Percentiles rank a stretch among this genome's conserved stretches.
Conservation (phyloP, 495 filamentous ascomycete genomes). For the Thozetella sp. region DNA sequence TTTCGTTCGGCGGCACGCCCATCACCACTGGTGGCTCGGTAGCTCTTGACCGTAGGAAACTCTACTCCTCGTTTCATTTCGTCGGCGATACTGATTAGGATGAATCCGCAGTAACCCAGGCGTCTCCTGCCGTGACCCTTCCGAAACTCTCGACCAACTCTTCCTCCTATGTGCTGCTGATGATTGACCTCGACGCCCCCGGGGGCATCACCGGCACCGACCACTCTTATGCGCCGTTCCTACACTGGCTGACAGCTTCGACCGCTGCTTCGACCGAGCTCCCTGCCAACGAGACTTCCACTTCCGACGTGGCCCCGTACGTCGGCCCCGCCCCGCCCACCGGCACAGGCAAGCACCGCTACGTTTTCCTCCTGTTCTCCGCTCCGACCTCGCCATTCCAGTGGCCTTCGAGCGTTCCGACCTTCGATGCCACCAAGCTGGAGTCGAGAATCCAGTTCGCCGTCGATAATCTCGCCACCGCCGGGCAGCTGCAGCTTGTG, state of each 20-base stretch:
- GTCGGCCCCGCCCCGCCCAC: not conserved
- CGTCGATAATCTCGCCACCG: not conserved
- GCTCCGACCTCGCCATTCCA: not conserved
- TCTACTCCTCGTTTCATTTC: not conserved
- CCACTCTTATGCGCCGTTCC: not conserved
- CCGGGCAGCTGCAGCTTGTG: not conserved
- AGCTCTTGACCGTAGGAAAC: not conserved
- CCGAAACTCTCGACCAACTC: not conserved
- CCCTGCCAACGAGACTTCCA: not conserved
- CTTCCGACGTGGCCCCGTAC: not conserved
- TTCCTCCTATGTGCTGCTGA: not conserved
- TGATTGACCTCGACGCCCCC: not conserved
- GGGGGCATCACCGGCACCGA: not conserved
- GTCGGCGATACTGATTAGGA: not conserved
- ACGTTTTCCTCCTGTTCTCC: not conserved
- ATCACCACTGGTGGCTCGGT: not conserved
- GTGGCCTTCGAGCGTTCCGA: not conserved
- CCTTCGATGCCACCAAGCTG: not conserved
- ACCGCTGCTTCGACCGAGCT: not conserved
- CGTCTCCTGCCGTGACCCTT: not conserved
- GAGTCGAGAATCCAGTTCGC: not conserved
- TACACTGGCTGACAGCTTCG: not conserved
- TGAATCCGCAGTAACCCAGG: not conserved
- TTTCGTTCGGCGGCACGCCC: not conserved
- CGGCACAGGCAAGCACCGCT: not conserved